Evolutionary conservation across 345 rosid species (phyloP).

Genomic region (Sonneratia caseolaris): DNA sequence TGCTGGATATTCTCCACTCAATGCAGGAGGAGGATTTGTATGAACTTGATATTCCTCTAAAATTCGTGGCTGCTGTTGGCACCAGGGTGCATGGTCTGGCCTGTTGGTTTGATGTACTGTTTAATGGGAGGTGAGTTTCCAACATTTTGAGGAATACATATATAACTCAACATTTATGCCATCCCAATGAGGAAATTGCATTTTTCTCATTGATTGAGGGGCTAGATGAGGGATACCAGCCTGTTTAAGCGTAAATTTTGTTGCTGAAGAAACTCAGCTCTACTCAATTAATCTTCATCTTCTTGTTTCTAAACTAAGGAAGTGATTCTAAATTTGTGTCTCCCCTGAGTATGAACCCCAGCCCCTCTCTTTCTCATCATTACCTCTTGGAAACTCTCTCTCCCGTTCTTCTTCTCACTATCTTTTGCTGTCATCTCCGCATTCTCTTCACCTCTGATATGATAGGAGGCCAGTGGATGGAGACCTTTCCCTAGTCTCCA

Average conservation of each 20-base stretch:
- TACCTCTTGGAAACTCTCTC: too few species aligned
- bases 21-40: conserved; percentile 81
- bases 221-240: neutral
- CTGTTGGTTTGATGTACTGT: conserved; percentile 95
- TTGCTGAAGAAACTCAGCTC: too few species aligned
- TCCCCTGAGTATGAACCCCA: too few species aligned
- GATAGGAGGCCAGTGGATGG: too few species aligned
- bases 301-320: too few species aligned
- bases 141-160: neutral
- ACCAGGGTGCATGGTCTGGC: conserved; percentile 94
- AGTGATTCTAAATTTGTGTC: too few species aligned
- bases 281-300: too few species aligned
- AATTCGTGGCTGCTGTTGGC: conserved; percentile 71
- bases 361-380: too few species aligned
- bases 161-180: neutral
- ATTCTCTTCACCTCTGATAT: too few species aligned
- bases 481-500: too few species aligned
- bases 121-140: conserved; percentile 69
- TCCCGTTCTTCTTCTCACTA: neutral
- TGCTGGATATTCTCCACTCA: neutral
- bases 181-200: neutral
- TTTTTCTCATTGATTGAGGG: neutral
- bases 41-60: conserved; percentile 84
- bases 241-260: neutral
- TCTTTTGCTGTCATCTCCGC: too few species aligned